phyloP scores from a whole-genome alignment of 1,284 basidiomycete genomes.

The Austroboletus niveus region DNA sequence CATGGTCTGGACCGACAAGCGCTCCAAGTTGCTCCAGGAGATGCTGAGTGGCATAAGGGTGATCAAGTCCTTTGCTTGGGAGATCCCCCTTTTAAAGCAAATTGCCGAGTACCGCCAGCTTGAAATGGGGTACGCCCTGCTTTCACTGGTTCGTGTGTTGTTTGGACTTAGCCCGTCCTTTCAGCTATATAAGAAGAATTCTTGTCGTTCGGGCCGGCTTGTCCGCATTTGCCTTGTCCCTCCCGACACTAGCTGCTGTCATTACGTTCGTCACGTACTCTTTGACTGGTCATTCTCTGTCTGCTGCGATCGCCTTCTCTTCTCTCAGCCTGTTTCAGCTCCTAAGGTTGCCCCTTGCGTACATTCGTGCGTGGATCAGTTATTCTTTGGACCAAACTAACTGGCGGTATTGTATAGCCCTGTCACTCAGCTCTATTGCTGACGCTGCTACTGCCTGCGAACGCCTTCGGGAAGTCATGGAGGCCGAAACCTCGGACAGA shows the following conservation, averaged over 20 bases:
- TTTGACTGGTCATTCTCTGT: constrained; percentile 62
- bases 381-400: neutral
- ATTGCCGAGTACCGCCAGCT: constrained; percentile 69
- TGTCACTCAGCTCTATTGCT: constrained; percentile 73
- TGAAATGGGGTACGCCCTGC: constrained; percentile 61
- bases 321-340: constrained; percentile 83
- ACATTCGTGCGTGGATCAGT: constrained; percentile 38
- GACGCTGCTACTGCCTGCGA: constrained; percentile 77
- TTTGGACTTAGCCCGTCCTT: neutral
- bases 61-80: constrained; percentile 90
- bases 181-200: constrained; percentile 70
- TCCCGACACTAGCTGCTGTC: constrained; percentile 83
- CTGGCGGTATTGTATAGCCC: constrained; percentile 41
- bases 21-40: constrained; percentile 82
- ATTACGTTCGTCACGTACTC: constrained; percentile 85
- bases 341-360: constrained; percentile 72
- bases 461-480: constrained; percentile 70
- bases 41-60: constrained; percentile 84
- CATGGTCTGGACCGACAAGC: constrained; percentile 91
- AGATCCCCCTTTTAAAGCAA: constrained; percentile 68
- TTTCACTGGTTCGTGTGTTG: neutral
- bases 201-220: constrained; percentile 73
- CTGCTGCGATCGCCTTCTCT: constrained; percentile 76
- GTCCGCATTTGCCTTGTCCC: constrained; percentile 63
- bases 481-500: constrained; percentile 72